phyloP scores from a whole-genome alignment of 352 stramenopile genomes.

The Plasmopara viticola region DNA sequence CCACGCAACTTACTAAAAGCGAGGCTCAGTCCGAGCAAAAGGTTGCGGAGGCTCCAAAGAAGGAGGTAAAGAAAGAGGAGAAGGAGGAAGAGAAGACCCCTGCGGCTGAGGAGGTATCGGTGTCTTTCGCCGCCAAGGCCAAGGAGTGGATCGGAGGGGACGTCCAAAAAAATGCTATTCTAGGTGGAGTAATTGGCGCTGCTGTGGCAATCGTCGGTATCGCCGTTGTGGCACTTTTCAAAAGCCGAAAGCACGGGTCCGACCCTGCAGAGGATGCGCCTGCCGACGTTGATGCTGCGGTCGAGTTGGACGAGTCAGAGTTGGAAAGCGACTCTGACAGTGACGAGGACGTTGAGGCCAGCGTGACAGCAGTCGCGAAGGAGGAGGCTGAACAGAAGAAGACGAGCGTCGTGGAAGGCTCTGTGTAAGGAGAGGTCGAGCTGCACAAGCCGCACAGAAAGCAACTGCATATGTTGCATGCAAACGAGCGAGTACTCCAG shows the following conservation, averaged over 20 bases:
- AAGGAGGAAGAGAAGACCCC: not conserved
- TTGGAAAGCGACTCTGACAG: conserved; percentile 37
- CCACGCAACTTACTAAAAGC: conserved; percentile 13
- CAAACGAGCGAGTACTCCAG: conserved; percentile 10
- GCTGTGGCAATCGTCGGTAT: conserved; percentile 42
- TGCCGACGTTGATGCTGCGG: conserved; percentile 31
- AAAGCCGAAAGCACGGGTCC: conserved; percentile 36
- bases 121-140: conserved; percentile 37
- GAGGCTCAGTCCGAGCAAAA: conserved; percentile 16
- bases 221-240: conserved; percentile 36
- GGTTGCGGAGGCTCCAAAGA: conserved; percentile 18
- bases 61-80: conserved; percentile 14
- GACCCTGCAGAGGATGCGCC: conserved; percentile 29
- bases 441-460: not conserved
- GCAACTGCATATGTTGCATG: conserved; percentile 15
- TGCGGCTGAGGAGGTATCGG: conserved; percentile 20
- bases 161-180: conserved; percentile 27
- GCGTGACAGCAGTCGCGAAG: conserved; percentile 24
- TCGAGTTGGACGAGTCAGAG: conserved; percentile 36
- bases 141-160: conserved; percentile 38
- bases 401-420: conserved; percentile 49
- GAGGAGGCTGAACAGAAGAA: conserved; percentile 24
- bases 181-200: conserved; percentile 37
- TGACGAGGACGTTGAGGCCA: conserved; percentile 31
- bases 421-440: conserved; percentile 37